phyloP scores from a whole-genome alignment of 768 basidiomycete genomes.

The Pisolithus albus region DNA sequence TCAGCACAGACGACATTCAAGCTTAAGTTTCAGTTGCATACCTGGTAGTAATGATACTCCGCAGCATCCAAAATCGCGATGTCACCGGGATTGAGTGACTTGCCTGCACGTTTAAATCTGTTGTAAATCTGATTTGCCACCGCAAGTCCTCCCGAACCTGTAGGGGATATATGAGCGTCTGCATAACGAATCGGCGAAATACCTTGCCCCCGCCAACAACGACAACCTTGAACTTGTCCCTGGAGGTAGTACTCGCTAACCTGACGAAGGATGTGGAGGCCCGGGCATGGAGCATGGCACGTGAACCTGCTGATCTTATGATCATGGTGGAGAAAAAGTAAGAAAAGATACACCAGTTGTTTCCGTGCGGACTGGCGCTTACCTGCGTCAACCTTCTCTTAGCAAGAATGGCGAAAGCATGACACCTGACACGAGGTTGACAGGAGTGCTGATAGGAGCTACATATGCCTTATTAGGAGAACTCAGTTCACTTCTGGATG shows the following conservation, averaged over 20 bases:
- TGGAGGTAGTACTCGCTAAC: conserved; percentile 21
- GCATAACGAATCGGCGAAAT: neutral
- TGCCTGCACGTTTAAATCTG: conserved; percentile 65
- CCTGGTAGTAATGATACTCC: conserved; percentile 81
- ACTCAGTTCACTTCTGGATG: too few relatives aligned
- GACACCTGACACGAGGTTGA: neutral
- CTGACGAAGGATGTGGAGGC: conserved; percentile 9
- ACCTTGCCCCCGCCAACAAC: conserved; percentile 79
- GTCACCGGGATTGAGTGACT: conserved; percentile 63
- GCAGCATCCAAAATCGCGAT: conserved; percentile 82
- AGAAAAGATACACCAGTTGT: neutral
- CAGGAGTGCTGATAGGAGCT: neutral
- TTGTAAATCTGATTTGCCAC: conserved; percentile 86
- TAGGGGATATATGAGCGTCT: conserved; percentile 4
- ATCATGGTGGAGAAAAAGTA: conserved; percentile 12
- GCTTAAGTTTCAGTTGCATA: conserved; percentile 20
- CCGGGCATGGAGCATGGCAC: conserved; percentile 6
- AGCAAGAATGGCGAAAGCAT: neutral
- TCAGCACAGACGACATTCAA: neutral
- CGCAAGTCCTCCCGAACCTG: conserved; percentile 76
- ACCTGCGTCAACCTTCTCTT: neutral
- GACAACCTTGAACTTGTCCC: conserved; percentile 70
- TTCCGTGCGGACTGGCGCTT: neutral
- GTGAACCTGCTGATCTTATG: conserved; percentile 1
- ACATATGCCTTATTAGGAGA: neutral